phyloP scores from a whole-genome alignment of 2,329 filamentous ascomycete species.

The Penicillium sp. region DNA sequence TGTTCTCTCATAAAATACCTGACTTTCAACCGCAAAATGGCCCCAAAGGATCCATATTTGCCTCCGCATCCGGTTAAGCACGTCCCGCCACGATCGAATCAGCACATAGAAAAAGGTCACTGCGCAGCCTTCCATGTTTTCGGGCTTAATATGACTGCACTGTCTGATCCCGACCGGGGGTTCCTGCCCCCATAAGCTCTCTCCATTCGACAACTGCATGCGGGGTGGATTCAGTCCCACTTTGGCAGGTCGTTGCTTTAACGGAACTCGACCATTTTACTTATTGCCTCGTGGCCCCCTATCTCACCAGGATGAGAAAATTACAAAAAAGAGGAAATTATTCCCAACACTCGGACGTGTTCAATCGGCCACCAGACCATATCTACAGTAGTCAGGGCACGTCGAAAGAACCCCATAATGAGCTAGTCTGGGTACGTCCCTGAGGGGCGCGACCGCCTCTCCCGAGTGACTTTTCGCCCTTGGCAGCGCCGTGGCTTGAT shows the following conservation, averaged over 20 bases:
- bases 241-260: constrained; percentile 13
- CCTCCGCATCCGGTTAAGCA: constrained; percentile 13
- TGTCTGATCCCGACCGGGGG: constrained; percentile 6
- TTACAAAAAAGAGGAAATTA: neutral
- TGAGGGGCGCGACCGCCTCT: constrained; percentile 8
- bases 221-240: constrained; percentile 15
- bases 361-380: neutral
- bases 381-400: neutral
- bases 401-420: neutral
- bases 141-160: constrained; percentile 9
- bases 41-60: neutral
- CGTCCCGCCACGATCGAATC: constrained; percentile 7
- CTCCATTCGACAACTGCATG: constrained; percentile 20
- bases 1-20: neutral
- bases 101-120: constrained; percentile 1
- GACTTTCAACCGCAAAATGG: neutral
- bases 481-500: constrained; percentile 1
- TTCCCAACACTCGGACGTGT: neutral
- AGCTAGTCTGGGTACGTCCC: neutral
- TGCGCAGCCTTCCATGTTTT: constrained; percentile 17
- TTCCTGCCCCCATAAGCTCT: neutral
- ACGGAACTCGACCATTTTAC: neutral
- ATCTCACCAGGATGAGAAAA: neutral
- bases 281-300: neutral
- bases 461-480: neutral